Conservation (phyloP, 2,329 filamentous ascomycete species). For the Fusarium goolgardi region DNA sequence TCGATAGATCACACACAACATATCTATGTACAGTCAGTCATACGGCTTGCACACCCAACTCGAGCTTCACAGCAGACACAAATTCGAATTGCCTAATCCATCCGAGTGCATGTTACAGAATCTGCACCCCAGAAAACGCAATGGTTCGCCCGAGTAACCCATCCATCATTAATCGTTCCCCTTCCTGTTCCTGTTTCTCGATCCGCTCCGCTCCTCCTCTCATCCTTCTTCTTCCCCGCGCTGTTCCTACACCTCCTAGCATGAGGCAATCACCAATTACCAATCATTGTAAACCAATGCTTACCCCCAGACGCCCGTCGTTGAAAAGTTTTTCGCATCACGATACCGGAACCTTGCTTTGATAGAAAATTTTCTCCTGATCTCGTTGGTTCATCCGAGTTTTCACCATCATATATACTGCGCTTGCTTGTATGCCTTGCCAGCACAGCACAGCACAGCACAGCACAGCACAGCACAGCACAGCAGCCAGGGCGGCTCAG, state of each 20-base stretch:
- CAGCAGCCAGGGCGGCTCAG: conserved; percentile 20
- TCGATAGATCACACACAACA: conserved; percentile 12
- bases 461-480: conserved; percentile 30
- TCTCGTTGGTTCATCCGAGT: conserved; percentile 14
- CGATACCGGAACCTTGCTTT: conserved; percentile 10
- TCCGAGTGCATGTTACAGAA: conserved; percentile 16
- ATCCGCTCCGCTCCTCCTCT: conserved; percentile 27
- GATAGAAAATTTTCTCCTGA: neutral
- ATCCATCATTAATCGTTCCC: neutral
- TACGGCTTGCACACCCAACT: conserved; percentile 14
- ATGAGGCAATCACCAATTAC: conserved; percentile 24
- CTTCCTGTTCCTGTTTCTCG: conserved; percentile 11
- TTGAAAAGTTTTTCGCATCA: conserved; percentile 36
- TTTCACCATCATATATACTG: conserved; percentile 6
- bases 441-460: conserved; percentile 32
- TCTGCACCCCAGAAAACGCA: conserved; percentile 8
- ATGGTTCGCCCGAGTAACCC: conserved; percentile 31
- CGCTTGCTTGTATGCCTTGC: conserved; percentile 25
- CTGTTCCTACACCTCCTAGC: conserved; percentile 23
- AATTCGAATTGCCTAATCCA: neutral
- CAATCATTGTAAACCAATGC: conserved; percentile 31
- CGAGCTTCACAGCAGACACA: neutral
- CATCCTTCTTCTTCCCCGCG: conserved; percentile 3
- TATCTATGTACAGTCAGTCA: neutral
- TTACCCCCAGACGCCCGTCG: conserved; percentile 39